Evolutionary conservation across 1,284 basidiomycete genomes (phyloP).

Genomic region (Malassezia yamatoensis): DNA sequence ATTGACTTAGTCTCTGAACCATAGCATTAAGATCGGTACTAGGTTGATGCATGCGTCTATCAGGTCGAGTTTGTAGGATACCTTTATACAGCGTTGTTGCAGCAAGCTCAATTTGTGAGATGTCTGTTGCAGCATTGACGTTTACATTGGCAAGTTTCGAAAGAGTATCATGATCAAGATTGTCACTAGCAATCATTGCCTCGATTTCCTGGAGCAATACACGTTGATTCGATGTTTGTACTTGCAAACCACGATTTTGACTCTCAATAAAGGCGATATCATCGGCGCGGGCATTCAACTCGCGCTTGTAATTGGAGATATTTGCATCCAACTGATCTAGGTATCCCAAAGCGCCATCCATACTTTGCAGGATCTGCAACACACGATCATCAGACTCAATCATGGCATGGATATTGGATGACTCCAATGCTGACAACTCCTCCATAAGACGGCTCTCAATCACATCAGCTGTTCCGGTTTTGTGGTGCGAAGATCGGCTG

Average conservation of each 20-base stretch:
- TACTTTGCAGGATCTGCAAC: conserved; percentile 69
- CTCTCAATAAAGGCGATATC: conserved; percentile 93
- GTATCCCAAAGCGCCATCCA: conserved; percentile 75
- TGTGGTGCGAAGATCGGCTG: conserved; percentile 14
- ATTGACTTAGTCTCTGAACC: conserved; percentile 70
- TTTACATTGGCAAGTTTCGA: conserved; percentile 72
- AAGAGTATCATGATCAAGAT: conserved; percentile 70
- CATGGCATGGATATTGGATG: conserved; percentile 89
- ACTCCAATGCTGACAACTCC: conserved; percentile 42
- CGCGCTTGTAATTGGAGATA: conserved; percentile 39
- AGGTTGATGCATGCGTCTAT: conserved; percentile 52
- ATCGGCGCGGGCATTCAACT: conserved; percentile 50
- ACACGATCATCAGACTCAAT: conserved; percentile 80
- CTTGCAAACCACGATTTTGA: conserved; percentile 90
- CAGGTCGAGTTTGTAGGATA: conserved; percentile 75
- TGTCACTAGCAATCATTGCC: conserved; percentile 68
- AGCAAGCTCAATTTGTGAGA: conserved; percentile 64
- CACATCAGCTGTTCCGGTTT: conserved; percentile 38
- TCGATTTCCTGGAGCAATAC: conserved; percentile 39
- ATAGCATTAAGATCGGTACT: conserved; percentile 66
- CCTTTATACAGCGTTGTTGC: conserved; percentile 89
- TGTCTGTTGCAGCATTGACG: conserved; percentile 65
- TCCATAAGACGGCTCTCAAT: conserved; percentile 44
- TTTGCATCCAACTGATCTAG: conserved; percentile 62
- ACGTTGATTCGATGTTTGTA: conserved; percentile 95